Evolutionary conservation across 805 yeast genomes (phyloP).

Genomic region (Candida awuae): DNA sequence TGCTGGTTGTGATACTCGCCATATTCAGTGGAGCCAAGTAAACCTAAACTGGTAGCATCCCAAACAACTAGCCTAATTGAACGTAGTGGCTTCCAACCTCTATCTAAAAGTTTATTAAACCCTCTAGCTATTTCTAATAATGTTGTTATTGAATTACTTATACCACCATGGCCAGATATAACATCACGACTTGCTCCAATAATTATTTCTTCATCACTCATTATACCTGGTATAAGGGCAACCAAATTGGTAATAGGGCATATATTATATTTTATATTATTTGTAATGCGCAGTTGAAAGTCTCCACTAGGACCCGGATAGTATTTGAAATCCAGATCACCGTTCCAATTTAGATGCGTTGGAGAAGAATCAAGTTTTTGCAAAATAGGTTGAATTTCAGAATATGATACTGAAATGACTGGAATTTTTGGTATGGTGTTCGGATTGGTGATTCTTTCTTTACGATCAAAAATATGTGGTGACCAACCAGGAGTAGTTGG

Average conservation of each 20-base stretch:
- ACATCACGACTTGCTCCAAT: constrained; percentile 51
- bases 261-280: constrained; percentile 34
- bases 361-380: constrained; percentile 32
- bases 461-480: constrained; percentile 33
- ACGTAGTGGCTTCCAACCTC: constrained; percentile 39
- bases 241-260: constrained; percentile 42
- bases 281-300: constrained; percentile 31
- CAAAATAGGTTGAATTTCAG: constrained; percentile 37
- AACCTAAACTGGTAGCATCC: constrained; percentile 42
- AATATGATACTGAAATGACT: constrained; percentile 41
- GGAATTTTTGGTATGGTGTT: constrained; percentile 44
- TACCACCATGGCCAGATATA: constrained; percentile 43
- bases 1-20: constrained; percentile 40
- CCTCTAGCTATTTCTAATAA: constrained; percentile 48
- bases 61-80: constrained; percentile 34
- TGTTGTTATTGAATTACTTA: constrained; percentile 42
- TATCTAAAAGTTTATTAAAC: constrained; percentile 33
- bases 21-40: constrained; percentile 48
- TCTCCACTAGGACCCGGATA: constrained; percentile 38
- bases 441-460: constrained; percentile 32
- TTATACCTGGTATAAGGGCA: constrained; percentile 49
- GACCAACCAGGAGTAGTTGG: constrained; percentile 74
- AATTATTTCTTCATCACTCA: constrained; percentile 43
- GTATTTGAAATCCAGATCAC: constrained; percentile 38
- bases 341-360: constrained; percentile 30